Base-by-base conservation (phyloP, 2,329 filamentous ascomycete genomes). In the Epicoccum sorghinum region DNA sequence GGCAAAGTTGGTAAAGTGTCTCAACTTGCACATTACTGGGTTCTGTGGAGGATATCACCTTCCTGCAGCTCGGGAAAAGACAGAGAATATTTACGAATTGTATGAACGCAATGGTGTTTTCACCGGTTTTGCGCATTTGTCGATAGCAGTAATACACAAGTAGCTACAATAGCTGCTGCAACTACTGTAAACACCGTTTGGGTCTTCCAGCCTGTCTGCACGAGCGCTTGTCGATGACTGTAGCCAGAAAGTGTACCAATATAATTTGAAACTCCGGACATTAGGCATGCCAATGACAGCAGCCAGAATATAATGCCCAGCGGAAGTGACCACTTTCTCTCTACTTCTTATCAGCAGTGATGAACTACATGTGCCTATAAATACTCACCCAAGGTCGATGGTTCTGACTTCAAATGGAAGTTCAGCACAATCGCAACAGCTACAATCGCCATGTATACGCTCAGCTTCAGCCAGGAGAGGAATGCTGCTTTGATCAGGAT, bases 151-250 rank as follows among this genome's bases (percentile, higher is more conserved):
- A 77, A 48, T 12, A 76, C 61, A 56, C 75, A 77, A n/a, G 75
- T 69, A 29, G 73, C 74, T 18, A 77, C 71, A 53, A 77, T 77
- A 7, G 73, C 66, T 9, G 67, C 67, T 22, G 75, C 72, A 1
- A 77, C 75, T 29, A 77, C 67, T 7, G 72, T 75, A 49, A 77
- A 77, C 9, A 96, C 89, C 37, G 88, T 75, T 72, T 98, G 93
- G 33, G 95, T 98, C 76, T 91, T 93, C 89, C 90, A 95, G 1
- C 95, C 95, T 27, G 87, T 89, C 78, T 99, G 95, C 35, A 99
- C 95, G 59, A 98, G 83, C 0, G 95, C 95, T 24, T 83, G 82
- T 61, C 87, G 86, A 35, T 84, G 82, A 64, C 89, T 89, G 73
- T 96, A 99, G 70, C 90, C 88, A 65, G 89, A 89, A 23, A 98